These are phyloP conservation scores for Fusarium sp. DNA, from an alignment of 2,329 filamentous ascomycete genomes.

Conservation along the genomic window DNA sequence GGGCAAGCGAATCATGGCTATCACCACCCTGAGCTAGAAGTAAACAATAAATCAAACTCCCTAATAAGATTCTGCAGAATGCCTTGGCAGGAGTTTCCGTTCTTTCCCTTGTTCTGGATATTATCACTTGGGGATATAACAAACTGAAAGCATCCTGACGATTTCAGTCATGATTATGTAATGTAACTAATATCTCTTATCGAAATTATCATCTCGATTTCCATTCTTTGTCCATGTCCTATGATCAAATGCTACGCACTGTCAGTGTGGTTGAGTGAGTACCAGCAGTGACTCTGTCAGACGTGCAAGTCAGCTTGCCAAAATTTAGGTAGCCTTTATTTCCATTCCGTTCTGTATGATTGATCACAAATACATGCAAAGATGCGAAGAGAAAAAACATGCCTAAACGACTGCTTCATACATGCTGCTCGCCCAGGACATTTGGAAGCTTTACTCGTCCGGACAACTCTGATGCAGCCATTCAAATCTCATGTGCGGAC, in stretches of 20 bases:
- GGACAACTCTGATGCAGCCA: background rate
- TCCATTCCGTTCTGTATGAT: too few species aligned
- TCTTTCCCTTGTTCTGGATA: background rate
- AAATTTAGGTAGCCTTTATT: background rate
- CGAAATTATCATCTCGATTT: background rate
- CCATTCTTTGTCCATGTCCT: too few species aligned
- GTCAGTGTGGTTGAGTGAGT: background rate
- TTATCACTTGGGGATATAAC: background rate
- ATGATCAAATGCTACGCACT: background rate
- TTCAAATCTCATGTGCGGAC: background rate
- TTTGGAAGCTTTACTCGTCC: background rate
- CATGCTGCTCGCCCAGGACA: background rate
- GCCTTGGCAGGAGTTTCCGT: background rate
- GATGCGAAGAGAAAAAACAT: background rate
- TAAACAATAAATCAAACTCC: background rate
- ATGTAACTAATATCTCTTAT: background rate
- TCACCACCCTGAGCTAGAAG: background rate
- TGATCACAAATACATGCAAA: background rate
- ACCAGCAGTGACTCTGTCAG: background rate
- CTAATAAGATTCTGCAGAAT: background rate
- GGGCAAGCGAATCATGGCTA: slow-evolving; percentile 1
- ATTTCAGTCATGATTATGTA: too few species aligned
- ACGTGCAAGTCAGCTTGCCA: background rate
- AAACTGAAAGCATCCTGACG: background rate
- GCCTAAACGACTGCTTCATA: background rate